Percentiles rank a stretch among this genome's conserved stretches.
phyloP scores from a whole-genome alignment of 768 basidiomycete genomes.

The Termitomyces titanicus region DNA sequence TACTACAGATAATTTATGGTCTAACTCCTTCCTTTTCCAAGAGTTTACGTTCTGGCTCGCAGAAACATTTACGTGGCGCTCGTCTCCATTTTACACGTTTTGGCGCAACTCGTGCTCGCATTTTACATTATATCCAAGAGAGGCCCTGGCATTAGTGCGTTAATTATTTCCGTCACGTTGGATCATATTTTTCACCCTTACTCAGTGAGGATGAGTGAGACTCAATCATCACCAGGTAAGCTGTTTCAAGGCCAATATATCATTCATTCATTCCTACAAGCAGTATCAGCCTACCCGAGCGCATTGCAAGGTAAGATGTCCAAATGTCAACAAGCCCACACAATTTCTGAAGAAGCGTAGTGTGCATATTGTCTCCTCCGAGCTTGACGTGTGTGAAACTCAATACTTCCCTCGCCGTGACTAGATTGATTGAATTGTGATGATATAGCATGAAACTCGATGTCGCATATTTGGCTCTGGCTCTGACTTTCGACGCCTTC shows the following conservation, averaged over 20 bases:
- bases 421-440: background rate
- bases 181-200: background rate
- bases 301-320: background rate
- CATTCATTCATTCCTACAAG: too few species aligned
- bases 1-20: background rate
- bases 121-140: slow-evolving; percentile 12
- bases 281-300: background rate
- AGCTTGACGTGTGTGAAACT: background rate
- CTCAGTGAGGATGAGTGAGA: too few species aligned
- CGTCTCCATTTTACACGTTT: slow-evolving; percentile 7
- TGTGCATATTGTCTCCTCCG: background rate
- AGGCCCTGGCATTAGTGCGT: slow-evolving; percentile 1
- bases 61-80: slow-evolving; percentile 12
- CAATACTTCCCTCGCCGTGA: background rate
- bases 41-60: slow-evolving; percentile 15
- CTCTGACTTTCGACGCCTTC: slow-evolving; percentile 14
- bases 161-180: background rate
- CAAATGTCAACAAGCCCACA: background rate
- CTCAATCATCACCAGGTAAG: too few species aligned
- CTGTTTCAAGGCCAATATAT: too few species aligned
- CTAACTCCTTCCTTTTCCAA: background rate
- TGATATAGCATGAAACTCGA: slow-evolving; percentile 1
- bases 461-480: slow-evolving; percentile 13
- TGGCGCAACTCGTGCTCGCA: slow-evolving; percentile 12
- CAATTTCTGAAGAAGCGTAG: background rate